These are phyloP conservation scores for Erysimum cheiri DNA, from an alignment of 441 rosid genomes.

Conservation along the genomic window DNA sequence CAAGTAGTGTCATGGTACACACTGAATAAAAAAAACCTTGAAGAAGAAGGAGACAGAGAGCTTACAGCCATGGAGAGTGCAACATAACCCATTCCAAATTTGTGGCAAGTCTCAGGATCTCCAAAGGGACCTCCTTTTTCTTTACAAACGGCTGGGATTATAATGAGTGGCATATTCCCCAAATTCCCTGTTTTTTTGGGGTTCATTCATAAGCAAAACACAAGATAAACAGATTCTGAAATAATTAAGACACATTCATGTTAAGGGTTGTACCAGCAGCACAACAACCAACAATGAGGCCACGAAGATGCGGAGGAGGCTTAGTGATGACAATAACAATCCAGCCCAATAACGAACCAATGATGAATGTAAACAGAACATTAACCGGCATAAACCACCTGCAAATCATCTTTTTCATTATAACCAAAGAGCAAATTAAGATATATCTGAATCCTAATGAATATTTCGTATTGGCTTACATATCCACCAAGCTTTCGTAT, in stretches of 20 bases:
- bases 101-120: slow-evolving; percentile 62
- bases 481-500: slow-evolving; percentile 45
- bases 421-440: not conserved
- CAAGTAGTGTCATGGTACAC: not conserved
- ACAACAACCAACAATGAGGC: slow-evolving; percentile 77
- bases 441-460: not conserved
- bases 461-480: slow-evolving; percentile 40
- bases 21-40: not conserved
- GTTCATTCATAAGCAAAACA: slow-evolving; percentile 13
- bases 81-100: slow-evolving; percentile 71
- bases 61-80: slow-evolving; percentile 90
- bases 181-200: slow-evolving; percentile 60
- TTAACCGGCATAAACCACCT: slow-evolving; percentile 98
- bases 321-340: slow-evolving; percentile 62
- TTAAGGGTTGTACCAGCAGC: slow-evolving; percentile 63
- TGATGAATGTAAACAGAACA: slow-evolving; percentile 66
- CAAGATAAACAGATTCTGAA: not conserved
- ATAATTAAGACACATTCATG: not conserved
- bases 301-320: slow-evolving; percentile 68
- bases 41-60: slow-evolving; percentile 9
- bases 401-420: not conserved
- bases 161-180: slow-evolving; percentile 76
- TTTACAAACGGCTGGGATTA: slow-evolving; percentile 81
- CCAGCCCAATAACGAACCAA: slow-evolving; percentile 87
- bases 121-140: slow-evolving; percentile 87